phyloP scores from a whole-genome alignment of 2,329 filamentous ascomycete species.

The Claviceps paspali region DNA sequence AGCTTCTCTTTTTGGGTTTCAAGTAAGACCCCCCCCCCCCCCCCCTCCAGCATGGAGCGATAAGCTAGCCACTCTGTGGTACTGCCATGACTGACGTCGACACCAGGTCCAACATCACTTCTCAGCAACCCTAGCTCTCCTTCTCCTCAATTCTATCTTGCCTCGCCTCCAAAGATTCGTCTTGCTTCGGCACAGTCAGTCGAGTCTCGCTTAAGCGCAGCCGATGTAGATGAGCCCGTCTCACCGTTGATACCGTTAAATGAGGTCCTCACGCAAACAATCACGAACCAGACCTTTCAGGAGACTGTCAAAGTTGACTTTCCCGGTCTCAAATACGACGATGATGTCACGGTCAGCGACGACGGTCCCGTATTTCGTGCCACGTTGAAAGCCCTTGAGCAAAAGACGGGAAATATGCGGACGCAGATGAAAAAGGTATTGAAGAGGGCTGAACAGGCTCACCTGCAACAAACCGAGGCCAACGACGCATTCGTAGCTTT shows the following conservation, averaged over 20 bases:
- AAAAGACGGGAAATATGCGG: slow-evolving; percentile 91
- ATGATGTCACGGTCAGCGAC: slow-evolving; percentile 72
- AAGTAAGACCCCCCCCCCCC: slow-evolving; percentile 37
- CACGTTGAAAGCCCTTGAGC: slow-evolving; percentile 89
- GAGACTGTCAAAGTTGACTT: slow-evolving; percentile 70
- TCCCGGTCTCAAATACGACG: slow-evolving; percentile 67
- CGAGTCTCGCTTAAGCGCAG: slow-evolving; percentile 64
- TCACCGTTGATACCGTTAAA: slow-evolving; percentile 31
- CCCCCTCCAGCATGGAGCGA: too few species aligned
- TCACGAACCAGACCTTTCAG: slow-evolving; percentile 12
- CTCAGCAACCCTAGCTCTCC: slow-evolving; percentile 48
- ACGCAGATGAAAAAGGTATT: slow-evolving; percentile 90
- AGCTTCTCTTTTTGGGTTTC: slow-evolving; percentile 94
- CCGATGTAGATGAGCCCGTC: slow-evolving; percentile 47
- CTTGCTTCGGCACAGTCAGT: slow-evolving; percentile 79
- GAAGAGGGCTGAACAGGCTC: slow-evolving; percentile 81
- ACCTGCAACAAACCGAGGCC: slow-evolving; percentile 62
- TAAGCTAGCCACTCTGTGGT: neutral
- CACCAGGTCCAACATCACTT: slow-evolving; percentile 26
- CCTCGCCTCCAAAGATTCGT: slow-evolving; percentile 59
- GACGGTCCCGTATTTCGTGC: slow-evolving; percentile 93
- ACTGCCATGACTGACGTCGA: neutral
- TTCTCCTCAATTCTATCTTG: slow-evolving; percentile 58
- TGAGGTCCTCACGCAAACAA: slow-evolving; percentile 20
- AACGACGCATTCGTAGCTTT: slow-evolving; percentile 77